Conservation (phyloP, 345 rosid species). For the Pistacia atlantica region DNA sequence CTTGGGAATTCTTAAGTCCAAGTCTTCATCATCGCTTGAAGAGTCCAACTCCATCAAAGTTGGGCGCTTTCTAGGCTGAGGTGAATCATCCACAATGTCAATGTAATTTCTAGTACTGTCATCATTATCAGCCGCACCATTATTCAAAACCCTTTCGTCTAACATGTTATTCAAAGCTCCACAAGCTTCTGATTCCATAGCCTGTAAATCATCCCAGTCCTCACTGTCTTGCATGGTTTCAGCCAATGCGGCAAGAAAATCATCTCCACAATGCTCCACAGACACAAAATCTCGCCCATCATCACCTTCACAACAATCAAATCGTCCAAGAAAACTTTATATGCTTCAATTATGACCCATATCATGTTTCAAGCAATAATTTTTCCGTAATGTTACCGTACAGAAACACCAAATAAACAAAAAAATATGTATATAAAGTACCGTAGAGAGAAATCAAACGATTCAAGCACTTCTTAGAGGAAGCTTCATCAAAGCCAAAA, state of each 20-base stretch:
- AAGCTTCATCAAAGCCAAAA: constrained; percentile 68
- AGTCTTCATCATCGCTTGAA: constrained; percentile 52
- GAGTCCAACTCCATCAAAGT: constrained; percentile 61
- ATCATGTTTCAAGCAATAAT: too few relatives aligned
- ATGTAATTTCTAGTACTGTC: constrained; percentile 28
- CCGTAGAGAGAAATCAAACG: constrained; percentile 79
- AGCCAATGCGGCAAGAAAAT: constrained; percentile 79
- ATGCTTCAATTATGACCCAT: too few relatives aligned
- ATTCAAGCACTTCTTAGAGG: constrained; percentile 60
- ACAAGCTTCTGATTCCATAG: constrained; percentile 72
- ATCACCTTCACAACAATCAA: constrained; percentile 48
- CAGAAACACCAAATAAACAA: background rate
- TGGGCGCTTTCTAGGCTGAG: constrained; percentile 36
- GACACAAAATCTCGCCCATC: constrained; percentile 82
- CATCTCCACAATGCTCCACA: constrained; percentile 85
- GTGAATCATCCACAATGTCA: constrained; percentile 55
- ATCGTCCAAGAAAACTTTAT: background rate
- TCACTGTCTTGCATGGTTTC: constrained; percentile 68
- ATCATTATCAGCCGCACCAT: constrained; percentile 7
- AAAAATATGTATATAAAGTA: constrained; percentile 17
- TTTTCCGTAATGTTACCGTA: background rate
- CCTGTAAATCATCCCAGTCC: constrained; percentile 90
- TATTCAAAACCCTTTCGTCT: constrained; percentile 28
- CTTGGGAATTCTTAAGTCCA: constrained; percentile 22
- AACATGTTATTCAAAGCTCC: constrained; percentile 66